Evolutionary conservation across 208 protist species (phyloP), one percentile per base, ranked within the genome.

Genomic region (Vickermania ingenoplastis): DNA sequence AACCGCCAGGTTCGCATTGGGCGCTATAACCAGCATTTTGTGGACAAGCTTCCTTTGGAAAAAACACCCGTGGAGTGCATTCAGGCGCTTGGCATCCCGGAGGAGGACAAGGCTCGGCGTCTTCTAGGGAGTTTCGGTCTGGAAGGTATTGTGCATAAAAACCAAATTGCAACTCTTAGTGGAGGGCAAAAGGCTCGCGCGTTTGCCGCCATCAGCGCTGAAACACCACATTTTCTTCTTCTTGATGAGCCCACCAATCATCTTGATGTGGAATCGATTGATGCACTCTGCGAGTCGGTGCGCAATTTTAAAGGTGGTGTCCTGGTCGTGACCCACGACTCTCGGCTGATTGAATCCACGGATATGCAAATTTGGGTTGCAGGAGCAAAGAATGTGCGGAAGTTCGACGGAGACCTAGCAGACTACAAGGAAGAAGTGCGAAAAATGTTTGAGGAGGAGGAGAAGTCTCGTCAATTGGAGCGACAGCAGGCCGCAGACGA

Each of bases 231-330:
- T 69, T 84, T 98, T 50, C 77, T 99, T 17, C 75, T 98, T 26
- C 82, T 99, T 36, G 96, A 98, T 71, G 96, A 98, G 79, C 92
- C 90, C 13, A 97, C 92, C 1, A 97, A 97, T 71, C 93, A 97
- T 73, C 59, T 98, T 11, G 91, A 96, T 65, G 75, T 97, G 51
- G 89, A 97, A 70, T 86, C 85, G 21, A 93, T 96, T 59, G 83
- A 93, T 26, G 90, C 90, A 5, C 79, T 96, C 41, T 91, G 83
- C 67, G 51, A 77, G 2, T 79, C 90, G 3, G 85, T 96, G 66
- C 86, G 81, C 25, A 59, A 27, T 21, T 96, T 92, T 65, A 83
- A 91, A 68, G 90, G 90, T 27, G 90, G 90, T 54, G 83, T 96
- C 2, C 67, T 96, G n/a, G 86, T 94, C 49, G 86, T 96, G 13